A percentile compares a stretch with the other conserved stretches of the same genome.
Conservation (phyloP, 2,329 filamentous ascomycete species). For the Exophiala alcalophila region DNA sequence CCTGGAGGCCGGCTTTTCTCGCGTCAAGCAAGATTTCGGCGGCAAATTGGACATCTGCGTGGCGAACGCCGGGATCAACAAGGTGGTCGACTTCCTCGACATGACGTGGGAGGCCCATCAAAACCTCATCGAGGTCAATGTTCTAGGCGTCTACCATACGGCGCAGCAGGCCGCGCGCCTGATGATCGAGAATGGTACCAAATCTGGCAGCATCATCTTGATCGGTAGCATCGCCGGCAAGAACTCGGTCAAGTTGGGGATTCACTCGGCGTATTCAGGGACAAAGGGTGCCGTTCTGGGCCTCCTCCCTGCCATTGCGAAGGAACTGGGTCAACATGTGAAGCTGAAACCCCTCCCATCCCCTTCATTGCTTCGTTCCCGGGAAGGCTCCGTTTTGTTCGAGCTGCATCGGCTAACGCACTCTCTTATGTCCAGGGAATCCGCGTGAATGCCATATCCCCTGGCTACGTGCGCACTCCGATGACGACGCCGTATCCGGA, state of each 20-base stretch:
- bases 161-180: conserved; percentile 50
- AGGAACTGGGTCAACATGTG: conserved; percentile 42
- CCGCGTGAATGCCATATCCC: conserved; percentile 43
- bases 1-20: conserved; percentile 35
- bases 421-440: conserved; percentile 35
- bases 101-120: conserved; percentile 44
- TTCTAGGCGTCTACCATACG: conserved; percentile 46
- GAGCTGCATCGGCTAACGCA: too few species aligned
- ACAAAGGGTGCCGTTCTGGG: conserved; percentile 49
- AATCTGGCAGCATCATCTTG: conserved; percentile 52
- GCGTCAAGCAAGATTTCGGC: conserved; percentile 38
- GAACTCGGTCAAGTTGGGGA: conserved; percentile 51
- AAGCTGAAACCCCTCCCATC: conserved; percentile 5
- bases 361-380: too few species aligned
- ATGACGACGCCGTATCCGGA: conserved; percentile 45
- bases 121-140: conserved; percentile 45
- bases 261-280: conserved; percentile 48
- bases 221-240: conserved; percentile 54
- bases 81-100: conserved; percentile 45
- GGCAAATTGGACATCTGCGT: conserved; percentile 46
- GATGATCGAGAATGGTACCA: conserved; percentile 53
- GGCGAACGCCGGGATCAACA: conserved; percentile 47
- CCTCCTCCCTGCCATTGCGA: conserved; percentile 49
- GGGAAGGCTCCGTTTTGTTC: too few species aligned
- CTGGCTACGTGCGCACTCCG: conserved; percentile 41